These are phyloP conservation scores for Claviceps sp. DNA, from an alignment of 2,329 filamentous ascomycete species.

Conservation along the genomic window DNA sequence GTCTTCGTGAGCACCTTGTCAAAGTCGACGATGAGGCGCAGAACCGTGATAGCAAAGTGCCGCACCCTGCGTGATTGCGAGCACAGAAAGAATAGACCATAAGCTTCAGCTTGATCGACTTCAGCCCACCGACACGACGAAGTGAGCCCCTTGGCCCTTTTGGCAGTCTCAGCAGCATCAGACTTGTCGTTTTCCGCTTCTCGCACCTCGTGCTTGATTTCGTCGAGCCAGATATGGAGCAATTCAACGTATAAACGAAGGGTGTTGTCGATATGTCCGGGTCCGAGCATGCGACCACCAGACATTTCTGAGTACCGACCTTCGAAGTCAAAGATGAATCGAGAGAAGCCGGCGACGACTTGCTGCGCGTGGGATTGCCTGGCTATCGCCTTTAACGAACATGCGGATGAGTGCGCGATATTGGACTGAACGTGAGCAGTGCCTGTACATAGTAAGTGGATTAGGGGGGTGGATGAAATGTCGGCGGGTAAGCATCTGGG, in stretches of 20 bases:
- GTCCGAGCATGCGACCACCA: constrained; percentile 89
- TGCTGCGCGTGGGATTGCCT: constrained; percentile 85
- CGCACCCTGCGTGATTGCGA: constrained; percentile 87
- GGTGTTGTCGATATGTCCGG: constrained; percentile 89
- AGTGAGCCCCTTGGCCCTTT: constrained; percentile 65
- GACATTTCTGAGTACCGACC: constrained; percentile 96
- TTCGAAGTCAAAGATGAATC: constrained; percentile 98
- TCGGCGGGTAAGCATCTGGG: constrained; percentile 86
- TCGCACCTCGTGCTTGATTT: constrained; percentile 75
- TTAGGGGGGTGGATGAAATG: constrained; percentile 83
- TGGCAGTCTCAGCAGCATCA: constrained; percentile 52
- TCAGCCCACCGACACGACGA: constrained; percentile 80
- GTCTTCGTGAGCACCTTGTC: constrained; percentile 74
- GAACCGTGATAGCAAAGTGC: constrained; percentile 79
- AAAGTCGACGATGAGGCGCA: constrained; percentile 86
- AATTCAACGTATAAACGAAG: constrained; percentile 86
- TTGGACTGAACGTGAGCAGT: constrained; percentile 90
- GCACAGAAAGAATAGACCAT: constrained; percentile 92
- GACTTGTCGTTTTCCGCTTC: constrained; percentile 53
- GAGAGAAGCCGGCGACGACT: constrained; percentile 89
- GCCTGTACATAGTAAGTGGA: constrained; percentile 90
- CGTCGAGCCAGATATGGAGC: constrained; percentile 93
- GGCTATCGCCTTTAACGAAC: constrained; percentile 90
- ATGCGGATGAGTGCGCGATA: constrained; percentile 82
- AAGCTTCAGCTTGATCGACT: constrained; percentile 92